These are phyloP conservation scores for Pseudonectria foliicola DNA, from an alignment of 2,329 filamentous ascomycete genomes.

Conservation along the genomic window DNA sequence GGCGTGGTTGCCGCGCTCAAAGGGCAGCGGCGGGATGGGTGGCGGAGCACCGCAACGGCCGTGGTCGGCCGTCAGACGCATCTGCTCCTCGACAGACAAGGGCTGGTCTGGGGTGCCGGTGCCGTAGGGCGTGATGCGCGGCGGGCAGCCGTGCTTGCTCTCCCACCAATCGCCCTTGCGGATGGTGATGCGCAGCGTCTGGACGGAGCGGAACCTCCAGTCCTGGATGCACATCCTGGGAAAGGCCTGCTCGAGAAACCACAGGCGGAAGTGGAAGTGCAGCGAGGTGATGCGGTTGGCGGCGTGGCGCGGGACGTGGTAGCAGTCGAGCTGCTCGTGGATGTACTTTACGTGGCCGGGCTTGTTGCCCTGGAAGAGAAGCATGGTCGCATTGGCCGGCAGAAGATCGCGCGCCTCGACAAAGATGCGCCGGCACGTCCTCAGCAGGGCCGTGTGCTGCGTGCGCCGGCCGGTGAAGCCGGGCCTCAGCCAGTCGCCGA, in stretches of 20 bases:
- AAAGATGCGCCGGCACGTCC: slow-evolving; percentile 7
- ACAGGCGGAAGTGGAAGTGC: slow-evolving; percentile 1
- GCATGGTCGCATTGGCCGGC: slow-evolving; percentile 5
- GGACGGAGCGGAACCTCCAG: slow-evolving; percentile 1
- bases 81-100: slow-evolving; percentile 3
- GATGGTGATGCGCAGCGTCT: slow-evolving; percentile 6
- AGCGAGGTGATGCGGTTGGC: slow-evolving; percentile 8
- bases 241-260: slow-evolving; percentile 1
- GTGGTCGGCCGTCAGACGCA: slow-evolving; percentile 3
- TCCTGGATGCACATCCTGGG: too few species aligned
- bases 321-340: slow-evolving; percentile 1
- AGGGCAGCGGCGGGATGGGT: slow-evolving; percentile 6
- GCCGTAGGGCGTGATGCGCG: slow-evolving; percentile 6
- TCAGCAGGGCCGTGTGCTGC: slow-evolving; percentile 5
- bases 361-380: not conserved
- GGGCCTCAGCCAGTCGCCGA: slow-evolving; percentile 1
- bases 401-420: slow-evolving; percentile 6
- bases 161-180: slow-evolving; percentile 4
- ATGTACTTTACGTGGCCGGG: not conserved
- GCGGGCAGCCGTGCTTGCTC: not conserved
- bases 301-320: slow-evolving; percentile 5
- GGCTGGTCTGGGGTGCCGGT: not conserved
- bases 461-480: not conserved
- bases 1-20: not conserved
- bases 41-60: not conserved